A percentile compares a stretch with the other conserved stretches of the same genome.
phyloP scores from a whole-genome alignment of 2,329 filamentous ascomycete species.

The Didymosphaeria variabile region DNA sequence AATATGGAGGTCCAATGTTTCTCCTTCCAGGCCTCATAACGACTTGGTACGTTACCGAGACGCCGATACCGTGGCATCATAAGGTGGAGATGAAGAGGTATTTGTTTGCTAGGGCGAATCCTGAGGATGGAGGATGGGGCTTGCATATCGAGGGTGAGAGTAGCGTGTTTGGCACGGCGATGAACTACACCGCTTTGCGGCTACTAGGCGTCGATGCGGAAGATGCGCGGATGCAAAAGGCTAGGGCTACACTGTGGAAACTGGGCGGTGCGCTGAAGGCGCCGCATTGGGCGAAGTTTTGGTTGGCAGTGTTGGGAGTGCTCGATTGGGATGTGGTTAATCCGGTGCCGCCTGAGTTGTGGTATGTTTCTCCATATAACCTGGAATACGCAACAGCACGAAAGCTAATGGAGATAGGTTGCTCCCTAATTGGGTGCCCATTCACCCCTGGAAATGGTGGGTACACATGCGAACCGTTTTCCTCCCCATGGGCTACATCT shows the following conservation, averaged over 20 bases:
- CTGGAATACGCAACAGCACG: background rate
- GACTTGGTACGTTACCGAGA: constrained; percentile 88
- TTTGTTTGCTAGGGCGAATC: constrained; percentile 82
- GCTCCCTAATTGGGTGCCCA: constrained; percentile 86
- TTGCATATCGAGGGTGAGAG: constrained; percentile 94
- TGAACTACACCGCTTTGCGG: constrained; percentile 87
- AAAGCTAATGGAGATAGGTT: constrained; percentile 57
- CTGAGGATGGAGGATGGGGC: constrained; percentile 95
- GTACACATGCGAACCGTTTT: constrained; percentile 99
- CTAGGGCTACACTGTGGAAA: constrained; percentile 81
- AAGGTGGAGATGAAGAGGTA: constrained; percentile 93
- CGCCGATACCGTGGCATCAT: constrained; percentile 80
- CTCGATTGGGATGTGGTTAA: constrained; percentile 93
- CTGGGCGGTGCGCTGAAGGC: constrained; percentile 84
- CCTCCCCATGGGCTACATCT: constrained; percentile 88
- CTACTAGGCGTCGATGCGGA: constrained; percentile 85
- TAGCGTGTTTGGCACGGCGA: constrained; percentile 85
- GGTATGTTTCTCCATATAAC: constrained; percentile 59
- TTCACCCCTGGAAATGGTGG: constrained; percentile 96
- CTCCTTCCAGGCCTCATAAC: constrained; percentile 86
- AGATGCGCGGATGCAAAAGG: constrained; percentile 84
- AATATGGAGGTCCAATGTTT: constrained; percentile 98
- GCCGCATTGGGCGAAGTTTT: constrained; percentile 98
- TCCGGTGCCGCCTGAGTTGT: constrained; percentile 90
- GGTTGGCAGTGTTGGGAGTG: constrained; percentile 85